Conservation (phyloP, 768 basidiomycete species). For the Termitomyces sp. region DNA sequence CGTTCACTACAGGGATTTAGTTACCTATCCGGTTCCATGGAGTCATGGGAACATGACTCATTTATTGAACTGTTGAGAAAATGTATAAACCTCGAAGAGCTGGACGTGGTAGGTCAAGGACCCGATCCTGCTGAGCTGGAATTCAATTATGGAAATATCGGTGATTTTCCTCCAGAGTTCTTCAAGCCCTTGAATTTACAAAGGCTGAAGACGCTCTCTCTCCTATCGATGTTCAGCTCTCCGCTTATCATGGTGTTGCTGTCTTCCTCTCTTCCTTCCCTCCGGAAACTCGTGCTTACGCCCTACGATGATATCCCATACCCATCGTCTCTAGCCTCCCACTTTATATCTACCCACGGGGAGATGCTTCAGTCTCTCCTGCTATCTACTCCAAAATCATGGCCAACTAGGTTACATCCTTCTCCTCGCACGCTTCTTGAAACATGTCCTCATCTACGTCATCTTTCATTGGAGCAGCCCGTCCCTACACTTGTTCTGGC, state of each 20-base stretch:
- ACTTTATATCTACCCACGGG: slow-evolving; percentile 60
- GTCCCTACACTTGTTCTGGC: slow-evolving; percentile 44
- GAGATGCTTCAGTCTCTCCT: slow-evolving; percentile 51
- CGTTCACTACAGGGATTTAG: slow-evolving; percentile 50
- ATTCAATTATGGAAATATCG: slow-evolving; percentile 19
- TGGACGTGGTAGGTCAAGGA: slow-evolving; percentile 61
- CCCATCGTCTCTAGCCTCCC: slow-evolving; percentile 50
- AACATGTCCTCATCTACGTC: slow-evolving; percentile 51
- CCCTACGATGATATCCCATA: slow-evolving; percentile 68
- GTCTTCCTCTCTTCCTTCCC: slow-evolving; percentile 52
- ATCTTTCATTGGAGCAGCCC: slow-evolving; percentile 69
- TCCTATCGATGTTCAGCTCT: slow-evolving; percentile 66
- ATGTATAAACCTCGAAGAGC: slow-evolving; percentile 53
- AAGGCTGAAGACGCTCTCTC: slow-evolving; percentile 50
- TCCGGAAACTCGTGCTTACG: slow-evolving; percentile 63
- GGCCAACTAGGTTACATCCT: slow-evolving; percentile 56
- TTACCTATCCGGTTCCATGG: slow-evolving; percentile 35
- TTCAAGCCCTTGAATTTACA: slow-evolving; percentile 49
- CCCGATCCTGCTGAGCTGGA: slow-evolving; percentile 50
- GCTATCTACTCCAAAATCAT: slow-evolving; percentile 65
- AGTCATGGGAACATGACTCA: slow-evolving; percentile 42
- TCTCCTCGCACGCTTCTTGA: slow-evolving; percentile 45
- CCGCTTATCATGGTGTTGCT: slow-evolving; percentile 59
- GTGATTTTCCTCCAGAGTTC: slow-evolving; percentile 23
- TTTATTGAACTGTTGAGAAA: slow-evolving; percentile 52